Conservation (phyloP, 768 basidiomycete species). For the Suillus luteus region DNA sequence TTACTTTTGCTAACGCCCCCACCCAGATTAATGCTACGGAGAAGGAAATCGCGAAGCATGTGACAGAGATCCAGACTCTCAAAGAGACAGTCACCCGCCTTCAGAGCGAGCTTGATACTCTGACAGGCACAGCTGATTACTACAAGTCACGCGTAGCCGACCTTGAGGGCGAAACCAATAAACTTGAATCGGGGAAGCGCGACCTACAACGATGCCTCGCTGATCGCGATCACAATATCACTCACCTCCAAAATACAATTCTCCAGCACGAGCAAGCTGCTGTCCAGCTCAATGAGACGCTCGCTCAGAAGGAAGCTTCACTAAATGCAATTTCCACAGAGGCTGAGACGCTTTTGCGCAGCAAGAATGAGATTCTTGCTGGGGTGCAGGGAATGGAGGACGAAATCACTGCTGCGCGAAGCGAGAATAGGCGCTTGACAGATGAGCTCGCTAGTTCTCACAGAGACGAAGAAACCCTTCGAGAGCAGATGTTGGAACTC, state of each 20-base stretch:
- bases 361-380: constrained; percentile 13
- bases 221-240: constrained; percentile 1
- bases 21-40: not conserved
- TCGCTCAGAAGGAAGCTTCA: constrained; percentile 19
- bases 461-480: constrained; percentile 13
- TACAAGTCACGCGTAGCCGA: constrained; percentile 7
- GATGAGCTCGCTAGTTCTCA: constrained; percentile 19
- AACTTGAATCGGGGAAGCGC: not conserved
- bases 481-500: constrained; percentile 12
- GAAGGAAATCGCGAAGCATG: too few species aligned
- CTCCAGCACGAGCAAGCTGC: not conserved
- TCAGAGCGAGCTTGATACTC: constrained; percentile 4
- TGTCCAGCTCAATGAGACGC: constrained; percentile 16
- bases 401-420: not conserved
- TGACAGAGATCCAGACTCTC: constrained; percentile 1
- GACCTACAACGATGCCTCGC: not conserved
- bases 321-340: constrained; percentile 30
- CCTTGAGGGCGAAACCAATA: constrained; percentile 9
- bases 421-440: constrained; percentile 5
- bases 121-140: not conserved
- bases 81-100: not conserved
- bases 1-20: not conserved
- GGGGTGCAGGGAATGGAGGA: not conserved
- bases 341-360: constrained; percentile 25
- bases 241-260: not conserved